Conservation (phyloP, 805 yeast genomes). For the Saturnispora sekii region DNA sequence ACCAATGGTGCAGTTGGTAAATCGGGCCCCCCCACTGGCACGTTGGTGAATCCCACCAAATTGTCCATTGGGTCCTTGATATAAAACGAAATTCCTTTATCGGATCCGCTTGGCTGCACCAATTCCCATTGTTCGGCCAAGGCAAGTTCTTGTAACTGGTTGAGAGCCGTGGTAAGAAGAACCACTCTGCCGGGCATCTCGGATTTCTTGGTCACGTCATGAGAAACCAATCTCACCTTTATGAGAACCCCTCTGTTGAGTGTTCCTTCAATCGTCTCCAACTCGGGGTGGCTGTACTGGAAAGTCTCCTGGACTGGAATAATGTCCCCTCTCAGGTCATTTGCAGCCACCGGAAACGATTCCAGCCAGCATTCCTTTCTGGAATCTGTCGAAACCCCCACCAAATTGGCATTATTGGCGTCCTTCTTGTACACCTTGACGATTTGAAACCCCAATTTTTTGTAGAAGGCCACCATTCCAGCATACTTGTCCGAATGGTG, state of each 20-base stretch:
- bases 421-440: slow-evolving; percentile 52
- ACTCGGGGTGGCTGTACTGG: slow-evolving; percentile 19
- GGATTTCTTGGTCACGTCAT: slow-evolving; percentile 27
- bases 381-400: slow-evolving; percentile 58
- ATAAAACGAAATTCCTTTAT: slow-evolving; percentile 22
- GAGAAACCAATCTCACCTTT: slow-evolving; percentile 35
- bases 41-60: slow-evolving; percentile 44
- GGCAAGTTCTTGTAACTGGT: slow-evolving; percentile 17
- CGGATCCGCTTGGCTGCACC: slow-evolving; percentile 9
- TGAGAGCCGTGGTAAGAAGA: slow-evolving; percentile 34
- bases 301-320: slow-evolving; percentile 31
- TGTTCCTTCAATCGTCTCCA: slow-evolving; percentile 5
- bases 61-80: slow-evolving; percentile 61
- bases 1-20: not conserved
- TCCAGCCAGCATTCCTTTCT: slow-evolving; percentile 66
- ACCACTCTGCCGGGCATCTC: slow-evolving; percentile 30
- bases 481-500: slow-evolving; percentile 37
- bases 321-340: slow-evolving; percentile 13
- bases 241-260: slow-evolving; percentile 35
- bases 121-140: slow-evolving; percentile 14
- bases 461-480: slow-evolving; percentile 46
- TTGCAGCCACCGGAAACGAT: slow-evolving; percentile 40
- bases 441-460: slow-evolving; percentile 48
- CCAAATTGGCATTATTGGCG: slow-evolving; percentile 25
- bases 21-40: slow-evolving; percentile 16